These are phyloP conservation scores for Coemansia sp. DNA, from an alignment of 192 early-diverging fungal genomes.

Conservation along the genomic window DNA sequence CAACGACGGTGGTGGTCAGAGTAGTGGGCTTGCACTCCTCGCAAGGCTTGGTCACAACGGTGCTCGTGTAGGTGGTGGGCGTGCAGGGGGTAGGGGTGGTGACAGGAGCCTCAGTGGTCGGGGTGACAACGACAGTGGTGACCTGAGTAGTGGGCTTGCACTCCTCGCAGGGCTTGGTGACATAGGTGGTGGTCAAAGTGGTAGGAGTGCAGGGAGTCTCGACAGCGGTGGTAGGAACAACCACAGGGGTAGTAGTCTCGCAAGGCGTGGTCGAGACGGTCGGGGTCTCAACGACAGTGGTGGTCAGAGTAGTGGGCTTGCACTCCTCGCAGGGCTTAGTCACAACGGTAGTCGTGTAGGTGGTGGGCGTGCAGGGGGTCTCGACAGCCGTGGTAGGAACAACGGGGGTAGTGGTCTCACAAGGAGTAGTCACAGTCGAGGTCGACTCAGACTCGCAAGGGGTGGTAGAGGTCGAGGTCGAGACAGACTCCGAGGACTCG, in stretches of 20 bases:
- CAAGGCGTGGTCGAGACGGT: neutral
- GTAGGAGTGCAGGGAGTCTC: slow-evolving; percentile 28
- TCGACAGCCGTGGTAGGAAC: neutral
- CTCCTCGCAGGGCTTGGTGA: slow-evolving; percentile 26
- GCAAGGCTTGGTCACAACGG: slow-evolving; percentile 21
- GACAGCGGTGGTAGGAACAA: slow-evolving; percentile 11
- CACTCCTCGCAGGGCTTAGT: neutral
- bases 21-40: slow-evolving; percentile 27
- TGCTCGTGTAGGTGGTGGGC: slow-evolving; percentile 27
- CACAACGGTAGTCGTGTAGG: no score
- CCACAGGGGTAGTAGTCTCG: neutral
- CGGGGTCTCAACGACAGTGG: neutral
- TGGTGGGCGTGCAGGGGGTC: no score
- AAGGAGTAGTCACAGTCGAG: neutral
- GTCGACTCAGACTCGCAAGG: slow-evolving; percentile 10
- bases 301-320: no score
- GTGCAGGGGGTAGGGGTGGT: slow-evolving; percentile 12
- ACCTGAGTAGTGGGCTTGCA: slow-evolving; percentile 25
- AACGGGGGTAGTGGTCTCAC: slow-evolving; percentile 6
- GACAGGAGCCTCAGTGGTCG: slow-evolving; percentile 11
- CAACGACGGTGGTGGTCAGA: slow-evolving; percentile 12
- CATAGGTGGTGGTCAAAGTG: slow-evolving; percentile 11
- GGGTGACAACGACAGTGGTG: slow-evolving; percentile 17
- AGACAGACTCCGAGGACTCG: neutral
- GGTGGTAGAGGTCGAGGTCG: neutral